Evolutionary conservation across 768 basidiomycete genomes (phyloP).

Genomic region (Psilocybe cubensis): DNA sequence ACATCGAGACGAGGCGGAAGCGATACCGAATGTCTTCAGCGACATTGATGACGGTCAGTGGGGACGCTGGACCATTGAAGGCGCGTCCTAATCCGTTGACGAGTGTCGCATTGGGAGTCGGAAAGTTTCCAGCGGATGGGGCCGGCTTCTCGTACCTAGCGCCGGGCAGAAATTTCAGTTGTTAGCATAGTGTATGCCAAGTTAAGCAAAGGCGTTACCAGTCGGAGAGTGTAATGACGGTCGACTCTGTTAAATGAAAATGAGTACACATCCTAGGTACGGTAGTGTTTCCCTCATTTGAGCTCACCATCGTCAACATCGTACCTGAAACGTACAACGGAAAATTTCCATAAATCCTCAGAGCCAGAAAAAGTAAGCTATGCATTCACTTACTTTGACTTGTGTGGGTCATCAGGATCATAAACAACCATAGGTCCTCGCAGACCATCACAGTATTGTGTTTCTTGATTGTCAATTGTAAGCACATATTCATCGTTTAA

Average conservation of each 20-base stretch:
- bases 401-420: constrained; percentile 43
- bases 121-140: constrained; percentile 24
- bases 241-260: constrained; percentile 3
- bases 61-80: constrained; percentile 29
- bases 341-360: no score
- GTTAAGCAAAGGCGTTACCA: constrained; percentile 3
- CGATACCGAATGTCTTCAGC: constrained; percentile 39
- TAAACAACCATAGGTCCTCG: constrained; percentile 52
- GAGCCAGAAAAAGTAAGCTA: no score
- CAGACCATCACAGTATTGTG: constrained; percentile 62
- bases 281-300: constrained; percentile 33
- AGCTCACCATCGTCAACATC: constrained; percentile 28
- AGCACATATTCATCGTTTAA: neutral
- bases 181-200: neutral
- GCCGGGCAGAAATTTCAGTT: neutral
- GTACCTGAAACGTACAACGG: no score
- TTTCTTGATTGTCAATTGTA: constrained; percentile 26
- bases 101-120: constrained; percentile 34
- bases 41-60: constrained; percentile 42
- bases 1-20: constrained; percentile 24
- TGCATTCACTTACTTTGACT: constrained; percentile 17
- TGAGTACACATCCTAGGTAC: constrained; percentile 12
- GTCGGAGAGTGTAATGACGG: constrained; percentile 13
- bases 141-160: constrained; percentile 29
- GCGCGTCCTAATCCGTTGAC: constrained; percentile 50